These are phyloP conservation scores for Selaginella tamariscina DNA, from an alignment of 75 land plant genomes.

Conservation along the genomic window DNA sequence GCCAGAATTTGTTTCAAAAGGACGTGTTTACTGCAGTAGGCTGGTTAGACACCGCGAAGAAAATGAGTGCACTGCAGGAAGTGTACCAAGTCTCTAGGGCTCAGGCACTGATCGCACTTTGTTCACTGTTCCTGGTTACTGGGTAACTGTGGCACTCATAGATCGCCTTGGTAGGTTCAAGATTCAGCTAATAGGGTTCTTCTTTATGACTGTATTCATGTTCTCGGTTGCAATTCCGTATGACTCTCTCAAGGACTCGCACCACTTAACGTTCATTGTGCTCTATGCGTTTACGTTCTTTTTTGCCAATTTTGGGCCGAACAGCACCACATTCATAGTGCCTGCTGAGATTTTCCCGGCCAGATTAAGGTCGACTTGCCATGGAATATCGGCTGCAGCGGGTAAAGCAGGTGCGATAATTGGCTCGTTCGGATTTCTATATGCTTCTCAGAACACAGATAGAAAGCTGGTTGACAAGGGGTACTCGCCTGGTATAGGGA, in stretches of 20 bases:
- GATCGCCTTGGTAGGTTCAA: slow-evolving; percentile 21
- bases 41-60: slow-evolving; percentile 19
- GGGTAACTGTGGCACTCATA: slow-evolving; percentile 27
- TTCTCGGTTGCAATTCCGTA: slow-evolving; percentile 25
- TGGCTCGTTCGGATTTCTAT: slow-evolving; percentile 68
- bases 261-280: too few relatives aligned
- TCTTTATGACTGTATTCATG: slow-evolving; percentile 36
- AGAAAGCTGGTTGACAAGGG: slow-evolving; percentile 30
- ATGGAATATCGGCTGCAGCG: slow-evolving; percentile 20
- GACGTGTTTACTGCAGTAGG: slow-evolving; percentile 23
- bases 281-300: too few relatives aligned
- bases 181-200: slow-evolving; percentile 31
- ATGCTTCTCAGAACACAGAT: slow-evolving; percentile 46
- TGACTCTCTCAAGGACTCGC: background rate
- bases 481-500: slow-evolving; percentile 53
- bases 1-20: too few relatives aligned
- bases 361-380: slow-evolving; percentile 17
- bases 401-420: slow-evolving; percentile 60
- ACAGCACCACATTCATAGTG: too few relatives aligned
- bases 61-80: slow-evolving; percentile 21
- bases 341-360: slow-evolving; percentile 25
- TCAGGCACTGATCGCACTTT: slow-evolving; percentile 31
- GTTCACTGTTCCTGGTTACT: slow-evolving; percentile 33
- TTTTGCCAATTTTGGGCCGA: too few relatives aligned
- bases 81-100: slow-evolving; percentile 20